Evolutionary conservation across 768 basidiomycete genomes (phyloP), one percentile per base, ranked within the genome.

Genomic region (Boletus speciosus): DNA sequence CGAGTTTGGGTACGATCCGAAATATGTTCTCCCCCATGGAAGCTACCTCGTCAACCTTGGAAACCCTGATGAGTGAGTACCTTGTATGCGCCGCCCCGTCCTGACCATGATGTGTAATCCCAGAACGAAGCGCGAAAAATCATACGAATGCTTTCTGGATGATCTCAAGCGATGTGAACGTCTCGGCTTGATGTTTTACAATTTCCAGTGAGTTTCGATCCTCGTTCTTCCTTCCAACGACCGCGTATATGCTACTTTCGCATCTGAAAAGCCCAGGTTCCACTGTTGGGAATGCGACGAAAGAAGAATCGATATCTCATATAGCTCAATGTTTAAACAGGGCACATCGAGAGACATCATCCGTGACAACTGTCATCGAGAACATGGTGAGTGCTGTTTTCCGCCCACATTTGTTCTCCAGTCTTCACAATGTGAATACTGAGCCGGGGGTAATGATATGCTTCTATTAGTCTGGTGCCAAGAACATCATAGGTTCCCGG

Each of bases 11-110:
- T 93, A 93, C 65, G 71, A 78, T 1, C 70, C 79, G 3, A 71
- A 73, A n/a, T 71, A 86, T 55, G 76, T 93, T 2, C 71, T 95
- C 3, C 90, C 90, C 1, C 93, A 94, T 59, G 91, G 90, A 29
- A 91, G 83, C 59, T 94, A 93, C 66, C 78, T 94, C 29, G 80
- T 93, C 46, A 94, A 94, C 63, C 77, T 93, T 1, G 92, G 84
- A 39, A 93, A 93, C 67, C 85, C 87, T 0, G 87, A 92, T 54
- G 58, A 59, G 89, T 90, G 47, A 51, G 88, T 71, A 23, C 4
- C n/a, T 25, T 23, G 16, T 42, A 23, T 49, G n/a, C 16, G 8
- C 8, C 19, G 8, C 11, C 16, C 3, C 25, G 25, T 4, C 25
- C 25, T 29, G 39, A 49, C 16, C 21, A 7, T 29, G 16, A 23